Evolutionary conservation across 176 grass and related monocot genomes (phyloP), one percentile per base, ranked within the genome.

Genomic region (Oryza nivara): DNA sequence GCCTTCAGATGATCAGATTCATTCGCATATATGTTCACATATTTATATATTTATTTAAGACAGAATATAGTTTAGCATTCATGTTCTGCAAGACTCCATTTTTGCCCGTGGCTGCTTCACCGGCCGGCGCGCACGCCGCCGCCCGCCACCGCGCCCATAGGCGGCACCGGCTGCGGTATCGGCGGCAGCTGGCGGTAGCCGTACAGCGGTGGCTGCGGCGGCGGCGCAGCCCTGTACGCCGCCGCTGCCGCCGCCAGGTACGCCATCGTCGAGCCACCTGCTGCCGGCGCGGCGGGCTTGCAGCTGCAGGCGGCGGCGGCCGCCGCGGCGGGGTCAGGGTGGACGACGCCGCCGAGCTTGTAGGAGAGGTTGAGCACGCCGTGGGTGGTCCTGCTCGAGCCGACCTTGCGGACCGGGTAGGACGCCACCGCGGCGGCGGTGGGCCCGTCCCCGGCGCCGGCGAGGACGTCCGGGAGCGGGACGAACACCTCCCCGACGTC

Each of bases 281-380:
- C 9, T 2, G 67, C 4, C 9, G 20, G 35, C 38, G 23, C 61
- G 23, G 6, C 9, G 20, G 49, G 44, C 36, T 44, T 58, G 54
- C 54, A 58, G 16, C 54, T 8, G 19, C 54, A 58, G 54, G 20
- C 9, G 19, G 0, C 36, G 6, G 36, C 36, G 36, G 36, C 15
- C 8, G 41, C 8, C 11, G 35, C 22, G 64, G 61, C 12, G 7
- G 20, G 40, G 32, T 77, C 74, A 9, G 66, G 75, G 19, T 14
- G 19, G 34, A 88, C 36, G 73, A 68, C 76, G 0, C 49, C 82
- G 32, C 73, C 78, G 32, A 93, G 85, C 82, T 71, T 87, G 78
- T 85, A 90, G 32, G 88, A 90, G 64, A 93, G 44, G 78, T 85
- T 88, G 2, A 93, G 73, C 16, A 93, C 77, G 51, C 88, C 91